A percentile compares a stretch with the other conserved stretches of the same genome.
Evolutionary conservation across 1,284 basidiomycete genomes (phyloP).

Genomic region (Malassezia nana): DNA sequence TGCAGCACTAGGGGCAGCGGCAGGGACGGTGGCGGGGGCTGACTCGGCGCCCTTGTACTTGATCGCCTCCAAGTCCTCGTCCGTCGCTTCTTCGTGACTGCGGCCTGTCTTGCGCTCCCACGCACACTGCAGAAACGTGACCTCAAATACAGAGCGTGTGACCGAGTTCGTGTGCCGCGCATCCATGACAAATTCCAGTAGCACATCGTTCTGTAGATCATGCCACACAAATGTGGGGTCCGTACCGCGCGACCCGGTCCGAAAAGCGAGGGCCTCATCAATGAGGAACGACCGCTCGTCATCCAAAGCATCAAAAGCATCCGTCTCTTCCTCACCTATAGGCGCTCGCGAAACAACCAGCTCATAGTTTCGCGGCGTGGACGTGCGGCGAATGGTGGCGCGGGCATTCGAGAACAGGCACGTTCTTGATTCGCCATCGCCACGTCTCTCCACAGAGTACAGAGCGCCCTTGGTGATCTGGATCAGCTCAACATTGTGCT

Average conservation of each 20-base stretch:
- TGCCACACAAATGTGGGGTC: conserved; percentile 52
- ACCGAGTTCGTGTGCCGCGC: conserved; percentile 60
- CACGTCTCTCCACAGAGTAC: conserved; percentile 79
- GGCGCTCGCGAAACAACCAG: conserved; percentile 91
- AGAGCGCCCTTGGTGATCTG: conserved; percentile 87
- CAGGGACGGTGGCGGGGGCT: neutral
- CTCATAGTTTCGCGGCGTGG: conserved; percentile 77
- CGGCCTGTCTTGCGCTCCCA: conserved; percentile 56
- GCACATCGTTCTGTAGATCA: conserved; percentile 62
- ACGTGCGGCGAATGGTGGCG: conserved; percentile 74
- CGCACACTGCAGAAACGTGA: conserved; percentile 85
- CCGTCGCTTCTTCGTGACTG: conserved; percentile 39
- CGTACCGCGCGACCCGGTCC: conserved; percentile 51
- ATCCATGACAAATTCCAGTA: conserved; percentile 68
- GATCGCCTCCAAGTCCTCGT: conserved; percentile 47
- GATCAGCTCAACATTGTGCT: conserved; percentile 56
- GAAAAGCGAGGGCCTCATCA: conserved; percentile 67
- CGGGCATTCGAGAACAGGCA: conserved; percentile 99
- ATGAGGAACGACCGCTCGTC: conserved; percentile 78
- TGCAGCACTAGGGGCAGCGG: neutral
- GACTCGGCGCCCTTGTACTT: conserved; percentile 17
- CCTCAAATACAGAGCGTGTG: conserved; percentile 76
- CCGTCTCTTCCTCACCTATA: conserved; percentile 83
- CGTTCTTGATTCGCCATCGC: conserved; percentile 80
- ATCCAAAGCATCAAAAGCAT: conserved; percentile 79